Conservation (phyloP, 2,329 filamentous ascomycete species). For the Fusarium anthophilum region DNA sequence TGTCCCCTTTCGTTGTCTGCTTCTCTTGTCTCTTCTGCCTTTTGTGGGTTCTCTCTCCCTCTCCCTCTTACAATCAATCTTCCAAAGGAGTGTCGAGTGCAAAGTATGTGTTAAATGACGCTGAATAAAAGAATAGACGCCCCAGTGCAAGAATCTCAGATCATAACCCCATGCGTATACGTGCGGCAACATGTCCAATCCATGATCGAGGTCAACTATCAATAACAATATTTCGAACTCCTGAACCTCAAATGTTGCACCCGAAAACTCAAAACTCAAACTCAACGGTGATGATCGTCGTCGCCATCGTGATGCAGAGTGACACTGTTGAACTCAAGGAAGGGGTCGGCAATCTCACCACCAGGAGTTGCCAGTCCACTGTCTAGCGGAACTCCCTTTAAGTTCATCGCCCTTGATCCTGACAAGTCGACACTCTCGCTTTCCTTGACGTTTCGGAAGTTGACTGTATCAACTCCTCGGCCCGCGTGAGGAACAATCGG, state of each 20-base stretch:
- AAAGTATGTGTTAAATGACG: conserved; percentile 31
- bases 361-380: conserved; percentile 87
- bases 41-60: not conserved
- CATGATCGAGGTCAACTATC: conserved; percentile 11
- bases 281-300: conserved; percentile 57
- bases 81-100: conserved; percentile 38
- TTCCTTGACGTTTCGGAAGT: conserved; percentile 98
- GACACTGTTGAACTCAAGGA: conserved; percentile 98
- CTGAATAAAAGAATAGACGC: conserved; percentile 38
- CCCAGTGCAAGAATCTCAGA: conserved; percentile 37
- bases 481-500: conserved; percentile 95
- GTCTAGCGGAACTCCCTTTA: conserved; percentile 86
- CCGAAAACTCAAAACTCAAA: not conserved
- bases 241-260: not conserved
- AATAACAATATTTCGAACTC: conserved; percentile 11
- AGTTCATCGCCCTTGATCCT: conserved; percentile 61
- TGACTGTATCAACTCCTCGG: conserved; percentile 90
- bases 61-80: conserved; percentile 9
- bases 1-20: not conserved
- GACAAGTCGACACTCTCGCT: conserved; percentile 92
- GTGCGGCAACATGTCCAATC: conserved; percentile 27
- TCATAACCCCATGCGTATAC: conserved; percentile 39
- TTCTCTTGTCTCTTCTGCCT: not conserved
- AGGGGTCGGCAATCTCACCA: conserved; percentile 85
- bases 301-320: conserved; percentile 97